These are phyloP conservation scores for Filobasidium uniguttulatum DNA, from an alignment of 1,284 basidiomycete genomes.

Conservation along the genomic window DNA sequence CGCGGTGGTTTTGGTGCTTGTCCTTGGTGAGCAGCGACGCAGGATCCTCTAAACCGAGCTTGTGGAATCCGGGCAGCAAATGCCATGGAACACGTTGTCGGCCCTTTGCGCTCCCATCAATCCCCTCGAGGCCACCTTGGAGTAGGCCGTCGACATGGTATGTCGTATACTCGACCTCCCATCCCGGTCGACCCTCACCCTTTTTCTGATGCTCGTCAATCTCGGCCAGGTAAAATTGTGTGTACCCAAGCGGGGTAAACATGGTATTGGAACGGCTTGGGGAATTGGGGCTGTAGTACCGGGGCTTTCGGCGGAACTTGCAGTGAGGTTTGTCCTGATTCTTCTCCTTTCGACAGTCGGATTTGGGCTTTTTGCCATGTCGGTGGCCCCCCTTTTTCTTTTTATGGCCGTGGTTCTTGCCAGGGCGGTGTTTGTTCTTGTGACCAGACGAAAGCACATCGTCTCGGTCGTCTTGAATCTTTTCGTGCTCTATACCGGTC, in stretches of 20 bases:
- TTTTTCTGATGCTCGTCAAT: conserved; percentile 47
- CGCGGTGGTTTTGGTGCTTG: not conserved
- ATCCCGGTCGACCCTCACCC: conserved; percentile 42
- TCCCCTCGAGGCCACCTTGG: conserved; percentile 21
- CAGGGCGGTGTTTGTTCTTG: not conserved
- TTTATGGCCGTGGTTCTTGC: not conserved
- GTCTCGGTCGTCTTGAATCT: conserved; percentile 1
- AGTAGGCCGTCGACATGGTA: conserved; percentile 41
- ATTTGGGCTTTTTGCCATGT: conserved; percentile 22
- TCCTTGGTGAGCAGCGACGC: not conserved
- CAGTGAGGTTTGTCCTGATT: conserved; percentile 37
- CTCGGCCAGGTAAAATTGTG: conserved; percentile 61
- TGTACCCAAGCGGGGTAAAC: conserved; percentile 29
- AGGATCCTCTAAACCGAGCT: conserved; percentile 23
- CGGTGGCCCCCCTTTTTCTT: conserved; percentile 6
- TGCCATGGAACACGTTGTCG: conserved; percentile 48
- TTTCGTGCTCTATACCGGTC: conserved; percentile 38
- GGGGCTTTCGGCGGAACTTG: conserved; percentile 28
- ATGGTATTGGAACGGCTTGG: conserved; percentile 27
- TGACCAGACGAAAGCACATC: not conserved
- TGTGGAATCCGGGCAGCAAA: conserved; percentile 45
- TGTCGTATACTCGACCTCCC: conserved; percentile 67
- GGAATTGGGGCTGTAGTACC: conserved; percentile 29
- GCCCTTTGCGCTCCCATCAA: conserved; percentile 23
- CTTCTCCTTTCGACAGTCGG: conserved; percentile 26